Conservation (phyloP, 2,329 filamentous ascomycete genomes). For the Trichoderma guizhouense region DNA sequence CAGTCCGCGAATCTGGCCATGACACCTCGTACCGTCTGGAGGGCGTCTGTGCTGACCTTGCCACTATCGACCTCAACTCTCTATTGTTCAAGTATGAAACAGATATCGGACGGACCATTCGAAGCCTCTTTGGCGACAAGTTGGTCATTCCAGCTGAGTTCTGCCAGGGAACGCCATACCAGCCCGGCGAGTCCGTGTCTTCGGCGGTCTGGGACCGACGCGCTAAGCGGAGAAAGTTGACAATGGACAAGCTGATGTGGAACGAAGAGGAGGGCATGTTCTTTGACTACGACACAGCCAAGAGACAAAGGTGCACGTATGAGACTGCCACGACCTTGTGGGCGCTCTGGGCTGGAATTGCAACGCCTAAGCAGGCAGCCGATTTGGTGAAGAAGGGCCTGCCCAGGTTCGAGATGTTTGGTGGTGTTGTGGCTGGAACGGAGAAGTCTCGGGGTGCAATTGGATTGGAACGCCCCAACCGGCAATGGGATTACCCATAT, state of each 20-base stretch:
- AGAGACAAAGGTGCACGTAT: slow-evolving; percentile 76
- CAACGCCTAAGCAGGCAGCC: slow-evolving; percentile 81
- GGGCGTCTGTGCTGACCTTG: slow-evolving; percentile 79
- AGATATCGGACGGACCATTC: slow-evolving; percentile 85
- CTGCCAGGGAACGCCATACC: slow-evolving; percentile 60
- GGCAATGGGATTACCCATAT: slow-evolving; percentile 98
- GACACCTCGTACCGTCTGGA: slow-evolving; percentile 95
- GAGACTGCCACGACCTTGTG: slow-evolving; percentile 94
- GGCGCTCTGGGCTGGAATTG: slow-evolving; percentile 93
- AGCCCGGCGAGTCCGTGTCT: slow-evolving; percentile 69
- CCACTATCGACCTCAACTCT: slow-evolving; percentile 92
- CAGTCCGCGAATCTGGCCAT: slow-evolving; percentile 93
- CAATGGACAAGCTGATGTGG: slow-evolving; percentile 93
- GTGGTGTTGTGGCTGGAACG: slow-evolving; percentile 85
- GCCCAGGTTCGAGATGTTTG: slow-evolving; percentile 82
- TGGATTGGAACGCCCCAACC: slow-evolving; percentile 79
- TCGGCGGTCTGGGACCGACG: slow-evolving; percentile 89
- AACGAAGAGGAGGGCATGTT: slow-evolving; percentile 90
- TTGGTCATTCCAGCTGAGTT: slow-evolving; percentile 81
- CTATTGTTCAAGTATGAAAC: slow-evolving; percentile 95
- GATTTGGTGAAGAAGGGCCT: slow-evolving; percentile 76
- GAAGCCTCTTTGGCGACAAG: slow-evolving; percentile 76
- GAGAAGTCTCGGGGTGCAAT: slow-evolving; percentile 81
- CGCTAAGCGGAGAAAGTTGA: slow-evolving; percentile 75
- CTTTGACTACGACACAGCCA: slow-evolving; percentile 92